Evolutionary conservation across 805 yeast species (phyloP).

Genomic region (Priceomyces carsonii): DNA sequence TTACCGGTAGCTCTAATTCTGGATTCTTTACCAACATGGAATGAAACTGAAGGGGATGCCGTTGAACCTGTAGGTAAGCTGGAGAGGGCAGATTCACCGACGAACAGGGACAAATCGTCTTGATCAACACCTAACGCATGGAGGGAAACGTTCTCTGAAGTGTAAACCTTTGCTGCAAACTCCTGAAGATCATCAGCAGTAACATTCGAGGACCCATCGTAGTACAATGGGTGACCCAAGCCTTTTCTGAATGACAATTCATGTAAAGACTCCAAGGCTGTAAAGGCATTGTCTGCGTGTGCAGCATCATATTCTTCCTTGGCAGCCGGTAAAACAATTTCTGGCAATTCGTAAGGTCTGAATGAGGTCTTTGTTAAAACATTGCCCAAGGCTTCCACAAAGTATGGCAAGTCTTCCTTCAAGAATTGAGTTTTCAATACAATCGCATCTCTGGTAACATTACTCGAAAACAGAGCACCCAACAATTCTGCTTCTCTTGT

Average conservation of each 20-base stretch:
- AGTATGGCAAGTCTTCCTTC: conserved; percentile 88
- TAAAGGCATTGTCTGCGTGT: conserved; percentile 49
- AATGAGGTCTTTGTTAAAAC: conserved; percentile 68
- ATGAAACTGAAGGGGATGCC: conserved; percentile 37
- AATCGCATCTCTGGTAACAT: conserved; percentile 81
- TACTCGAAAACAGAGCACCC: conserved; percentile 76
- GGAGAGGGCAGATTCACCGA: conserved; percentile 64
- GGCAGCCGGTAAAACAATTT: conserved; percentile 80
- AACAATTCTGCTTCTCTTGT: conserved; percentile 93
- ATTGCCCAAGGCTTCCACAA: conserved; percentile 80
- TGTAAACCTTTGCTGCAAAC: conserved; percentile 69
- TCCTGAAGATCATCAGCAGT: conserved; percentile 64
- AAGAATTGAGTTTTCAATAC: conserved; percentile 80
- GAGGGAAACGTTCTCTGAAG: conserved; percentile 68
- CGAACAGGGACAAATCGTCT: conserved; percentile 67
- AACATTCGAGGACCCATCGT: conserved; percentile 58
- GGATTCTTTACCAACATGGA: conserved; percentile 64
- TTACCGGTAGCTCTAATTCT: conserved; percentile 65
- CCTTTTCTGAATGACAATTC: conserved; percentile 82
- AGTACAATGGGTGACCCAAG: conserved; percentile 79
- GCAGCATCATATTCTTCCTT: conserved; percentile 60
- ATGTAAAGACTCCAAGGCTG: conserved; percentile 78
- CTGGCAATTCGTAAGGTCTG: conserved; percentile 82
- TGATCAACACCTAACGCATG: conserved; percentile 72
- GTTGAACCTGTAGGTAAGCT: conserved; percentile 63